Evolutionary conservation across 345 rosid species (phyloP).

Genomic region (Sapria himalayana): DNA sequence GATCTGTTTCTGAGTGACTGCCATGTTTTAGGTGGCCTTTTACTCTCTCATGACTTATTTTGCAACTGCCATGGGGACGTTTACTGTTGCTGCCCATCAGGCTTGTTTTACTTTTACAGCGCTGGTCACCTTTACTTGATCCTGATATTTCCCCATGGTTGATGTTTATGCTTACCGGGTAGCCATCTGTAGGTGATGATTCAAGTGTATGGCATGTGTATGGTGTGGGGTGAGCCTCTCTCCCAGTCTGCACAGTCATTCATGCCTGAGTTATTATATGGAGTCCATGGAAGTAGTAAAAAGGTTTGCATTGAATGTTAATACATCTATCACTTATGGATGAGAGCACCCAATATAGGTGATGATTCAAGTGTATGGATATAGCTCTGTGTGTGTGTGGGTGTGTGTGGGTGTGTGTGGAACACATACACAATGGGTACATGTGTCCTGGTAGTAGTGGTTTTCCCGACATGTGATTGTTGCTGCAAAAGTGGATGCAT

Average conservation of each 20-base stretch:
- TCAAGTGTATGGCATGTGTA: constrained; percentile 44
- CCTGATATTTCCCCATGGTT: background rate
- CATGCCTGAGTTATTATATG: constrained; percentile 71
- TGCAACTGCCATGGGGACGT: constrained; percentile 75
- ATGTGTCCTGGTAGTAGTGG: too few relatives aligned
- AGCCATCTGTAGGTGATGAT: constrained; percentile 20
- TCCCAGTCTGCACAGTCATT: constrained; percentile 93
- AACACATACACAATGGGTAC: too few relatives aligned
- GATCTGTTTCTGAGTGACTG: constrained; percentile 8
- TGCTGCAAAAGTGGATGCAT: too few relatives aligned
- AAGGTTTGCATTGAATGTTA: constrained; percentile 36
- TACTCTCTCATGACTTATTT: constrained; percentile 56
- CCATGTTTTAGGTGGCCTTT: constrained; percentile 44
- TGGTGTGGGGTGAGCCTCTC: constrained; percentile 73
- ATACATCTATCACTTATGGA: too few relatives aligned
- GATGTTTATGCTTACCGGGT: too few relatives aligned
- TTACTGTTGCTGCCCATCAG: constrained; percentile 78
- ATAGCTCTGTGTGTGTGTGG: too few relatives aligned
- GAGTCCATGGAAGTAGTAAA: constrained; percentile 33
- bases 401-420: too few relatives aligned
- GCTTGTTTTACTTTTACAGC: constrained; percentile 16
- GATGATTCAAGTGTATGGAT: too few relatives aligned
- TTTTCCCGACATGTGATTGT: too few relatives aligned
- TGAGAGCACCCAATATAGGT: too few relatives aligned
- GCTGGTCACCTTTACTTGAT: background rate